Evolutionary conservation across 768 basidiomycete species (phyloP).

Genomic region (Naganishia friedmannii): DNA sequence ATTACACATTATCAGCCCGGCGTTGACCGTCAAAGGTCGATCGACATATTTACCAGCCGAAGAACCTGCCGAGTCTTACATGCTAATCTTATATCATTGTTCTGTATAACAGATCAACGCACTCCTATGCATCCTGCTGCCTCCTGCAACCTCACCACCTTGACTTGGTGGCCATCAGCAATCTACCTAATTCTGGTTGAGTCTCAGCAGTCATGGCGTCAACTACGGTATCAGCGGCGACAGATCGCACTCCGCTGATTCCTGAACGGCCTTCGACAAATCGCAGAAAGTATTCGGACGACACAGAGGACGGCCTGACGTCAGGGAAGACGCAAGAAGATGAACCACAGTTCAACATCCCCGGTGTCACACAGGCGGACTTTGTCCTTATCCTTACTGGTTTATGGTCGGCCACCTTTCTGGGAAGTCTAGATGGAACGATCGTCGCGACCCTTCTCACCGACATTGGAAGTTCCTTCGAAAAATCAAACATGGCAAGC

Average conservation of each 20-base stretch:
- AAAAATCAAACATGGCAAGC: slow-evolving; percentile 40
- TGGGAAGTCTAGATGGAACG: slow-evolving; percentile 27
- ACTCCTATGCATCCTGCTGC: too few relatives aligned
- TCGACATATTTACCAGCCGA: too few relatives aligned
- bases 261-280: background rate
- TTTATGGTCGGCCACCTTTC: slow-evolving; percentile 22
- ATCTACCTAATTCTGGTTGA: too few relatives aligned
- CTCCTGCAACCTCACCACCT: too few relatives aligned
- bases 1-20: too few relatives aligned
- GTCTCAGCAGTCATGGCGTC: background rate
- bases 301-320: background rate
- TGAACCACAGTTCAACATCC: slow-evolving; percentile 27
- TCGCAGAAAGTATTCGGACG: background rate
- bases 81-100: too few relatives aligned
- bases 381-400: slow-evolving; percentile 25
- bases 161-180: background rate
- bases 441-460: slow-evolving; percentile 31
- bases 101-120: too few relatives aligned
- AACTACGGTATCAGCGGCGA: background rate
- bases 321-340: background rate
- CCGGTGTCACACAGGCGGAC: slow-evolving; percentile 25
- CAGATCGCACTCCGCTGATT: slow-evolving; percentile 1
- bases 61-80: too few relatives aligned
- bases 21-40: too few relatives aligned
- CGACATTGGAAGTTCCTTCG: slow-evolving; percentile 30